Base-by-base conservation (phyloP, 75 land plant genomes). In the Picea glauca region DNA sequence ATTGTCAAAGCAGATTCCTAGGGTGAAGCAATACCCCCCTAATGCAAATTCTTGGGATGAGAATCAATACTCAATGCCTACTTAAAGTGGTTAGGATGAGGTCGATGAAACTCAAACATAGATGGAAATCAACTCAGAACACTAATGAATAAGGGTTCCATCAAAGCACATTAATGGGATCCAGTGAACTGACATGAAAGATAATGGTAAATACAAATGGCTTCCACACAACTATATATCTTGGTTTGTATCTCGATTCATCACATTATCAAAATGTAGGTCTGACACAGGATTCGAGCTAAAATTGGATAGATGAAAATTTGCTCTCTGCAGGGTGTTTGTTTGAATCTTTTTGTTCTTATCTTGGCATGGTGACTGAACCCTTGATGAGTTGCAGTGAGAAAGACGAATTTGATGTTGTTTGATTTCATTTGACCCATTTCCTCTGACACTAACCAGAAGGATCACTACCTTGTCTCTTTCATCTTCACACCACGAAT, bases 401-500 rank as follows among this genome's bases (percentile, higher is more conserved):
- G 86, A 81, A 5, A 87, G 80, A 38, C 78, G 77, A 46, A 87
- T 46, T 13, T 76, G 79, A 62, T 87, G 89, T 61, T 13, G 64
- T 76, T 38, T 66, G 15, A 82, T 30, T 40, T 83, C 80, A n/a
- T 74, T 60, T 1, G 82, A 60, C 62, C 30, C 82, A 58, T 72
- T 76, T 31, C 90, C 88, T 74, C 78, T 72, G 26, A 88, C 80
- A 23, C 38, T 84, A 9, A 91, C 80, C n/a, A 81, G 83, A 63
- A 88, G 54, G 3, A 81, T 79, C 9, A 86, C 77, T 75, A 86
- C 86, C 81, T 84, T 83, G 80, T 88, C 88, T 60, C 86, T 81
- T 15, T 77, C 76, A 76, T 83, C 84, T 79, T 84, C 88, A 74
- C 82, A 82, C 90, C 90, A 90, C 75, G 75, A 88, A 77, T 86